phyloP scores from a whole-genome alignment of 371 early-diverging fungal species.

The Actinomortierella wolfii region DNA sequence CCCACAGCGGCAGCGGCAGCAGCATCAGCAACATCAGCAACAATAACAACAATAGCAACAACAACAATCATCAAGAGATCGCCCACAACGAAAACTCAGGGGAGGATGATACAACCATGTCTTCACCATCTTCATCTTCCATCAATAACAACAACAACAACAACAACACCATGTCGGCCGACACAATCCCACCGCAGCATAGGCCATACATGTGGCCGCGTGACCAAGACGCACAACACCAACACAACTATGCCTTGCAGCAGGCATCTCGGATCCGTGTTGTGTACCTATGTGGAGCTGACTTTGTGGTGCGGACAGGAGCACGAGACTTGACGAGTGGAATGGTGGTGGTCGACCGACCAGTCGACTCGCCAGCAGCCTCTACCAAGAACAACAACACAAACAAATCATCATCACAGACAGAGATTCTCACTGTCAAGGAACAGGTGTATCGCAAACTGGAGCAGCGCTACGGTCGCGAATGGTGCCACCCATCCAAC shows the following conservation, averaged over 20 bases:
- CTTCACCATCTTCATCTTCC: too few species aligned
- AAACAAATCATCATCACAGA: slow-evolving; percentile 13
- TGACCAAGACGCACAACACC: too few species aligned
- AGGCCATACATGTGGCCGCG: too few species aligned
- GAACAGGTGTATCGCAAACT: slow-evolving; percentile 24
- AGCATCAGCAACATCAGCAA: not conserved
- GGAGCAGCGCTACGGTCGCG: slow-evolving; percentile 27
- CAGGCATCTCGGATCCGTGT: slow-evolving; percentile 33
- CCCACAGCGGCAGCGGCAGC: not conserved
- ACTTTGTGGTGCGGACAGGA: slow-evolving; percentile 43
- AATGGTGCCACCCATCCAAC: slow-evolving; percentile 33
- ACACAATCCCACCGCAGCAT: too few species aligned
- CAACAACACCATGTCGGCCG: not conserved
- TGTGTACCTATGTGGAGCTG: slow-evolving; percentile 45
- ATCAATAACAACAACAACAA: slow-evolving; percentile 7
- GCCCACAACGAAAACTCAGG: too few species aligned
- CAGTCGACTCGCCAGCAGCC: slow-evolving; percentile 28
- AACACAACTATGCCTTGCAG: too few species aligned
- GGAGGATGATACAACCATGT: too few species aligned
- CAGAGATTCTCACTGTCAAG: slow-evolving; percentile 5
- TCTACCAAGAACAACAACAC: slow-evolving; percentile 20
- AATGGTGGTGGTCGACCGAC: slow-evolving; percentile 40
- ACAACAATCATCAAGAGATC: too few species aligned
- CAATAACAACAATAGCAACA: not conserved
- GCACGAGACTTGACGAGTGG: slow-evolving; percentile 32